Percentiles rank a stretch among this genome's conserved stretches.
These are phyloP conservation scores for Aphanoascus verrucosus DNA, from an alignment of 2,329 filamentous ascomycete genomes.

Conservation along the genomic window DNA sequence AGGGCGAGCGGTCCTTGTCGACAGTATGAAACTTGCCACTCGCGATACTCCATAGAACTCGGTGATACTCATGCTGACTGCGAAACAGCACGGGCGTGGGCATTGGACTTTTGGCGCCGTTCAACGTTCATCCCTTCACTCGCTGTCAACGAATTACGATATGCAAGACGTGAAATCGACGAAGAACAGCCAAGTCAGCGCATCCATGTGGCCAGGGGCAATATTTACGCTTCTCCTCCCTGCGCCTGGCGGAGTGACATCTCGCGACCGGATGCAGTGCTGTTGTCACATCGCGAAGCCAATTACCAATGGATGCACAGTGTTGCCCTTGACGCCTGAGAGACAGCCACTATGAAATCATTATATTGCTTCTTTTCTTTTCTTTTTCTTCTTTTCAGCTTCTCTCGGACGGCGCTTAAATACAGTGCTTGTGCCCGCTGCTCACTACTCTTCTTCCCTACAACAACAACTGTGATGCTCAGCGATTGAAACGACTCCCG, in stretches of 20 bases:
- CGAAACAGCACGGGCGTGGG: conserved; percentile 4
- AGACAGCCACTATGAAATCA: conserved; percentile 1
- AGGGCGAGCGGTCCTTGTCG: too few species aligned
- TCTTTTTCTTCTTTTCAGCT: not conserved
- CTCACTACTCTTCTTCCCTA: not conserved
- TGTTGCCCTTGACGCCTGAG: conserved; percentile 4
- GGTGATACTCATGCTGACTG: not conserved
- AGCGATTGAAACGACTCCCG: conserved; percentile 4
- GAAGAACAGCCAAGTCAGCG: conserved; percentile 5
- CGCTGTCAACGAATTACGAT: too few species aligned
- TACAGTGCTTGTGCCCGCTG: not conserved
- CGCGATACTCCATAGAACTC: not conserved
- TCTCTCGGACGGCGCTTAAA: not conserved
- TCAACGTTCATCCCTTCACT: too few species aligned
- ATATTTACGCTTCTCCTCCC: too few species aligned
- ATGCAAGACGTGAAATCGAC: not conserved
- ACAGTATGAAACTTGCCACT: not conserved
- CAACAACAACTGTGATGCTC: not conserved
- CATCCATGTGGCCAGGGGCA: not conserved
- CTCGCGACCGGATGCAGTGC: not conserved
- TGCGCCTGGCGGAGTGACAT: not conserved
- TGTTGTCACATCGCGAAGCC: not conserved
- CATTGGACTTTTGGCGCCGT: not conserved
- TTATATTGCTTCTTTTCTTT: not conserved
- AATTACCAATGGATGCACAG: not conserved